Base-by-base conservation (phyloP, 2,329 filamentous ascomycete genomes). In the Epichloe gansuensis region DNA sequence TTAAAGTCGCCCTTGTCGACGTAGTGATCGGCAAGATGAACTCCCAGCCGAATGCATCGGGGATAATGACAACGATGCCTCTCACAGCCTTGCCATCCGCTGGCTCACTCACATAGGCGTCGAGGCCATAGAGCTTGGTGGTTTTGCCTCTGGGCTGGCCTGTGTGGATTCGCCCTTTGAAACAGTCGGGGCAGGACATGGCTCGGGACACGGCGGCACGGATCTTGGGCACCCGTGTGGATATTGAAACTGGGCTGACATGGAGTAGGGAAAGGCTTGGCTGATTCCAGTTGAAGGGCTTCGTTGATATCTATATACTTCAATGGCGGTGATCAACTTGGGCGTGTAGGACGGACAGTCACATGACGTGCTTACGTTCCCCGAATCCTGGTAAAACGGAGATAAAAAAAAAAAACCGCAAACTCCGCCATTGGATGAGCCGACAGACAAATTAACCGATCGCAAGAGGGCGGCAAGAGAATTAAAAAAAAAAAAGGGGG, bases 1-100 rank as follows among this genome's bases (percentile, higher is more conserved):
- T 63, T 65, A 58, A 71, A 78, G 13, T 66, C 64, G 4, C 71
- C 71, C 58, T 73, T 73, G 53, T 68, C 66, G n/a, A 76, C 76
- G 57, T 77, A 78, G 42, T 64, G 63, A 57, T 81, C 78, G 5
- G 75, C 76, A 36, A 81, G 61, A 71, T 63, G 55, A 80, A 74
- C 2, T 69, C 66, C 71, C 75, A 76, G 15, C 77, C 77, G 57
- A 80, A 80, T 0, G 72, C 72, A 58, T 81, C 78, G 0, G 77
- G 69, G 35, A 81, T 68, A 48, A 80, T 68, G 42, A 80, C 72
- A 9, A 81, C 63, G 53, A 77, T 71, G 11, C 68, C 76, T 39
- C 71, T 71, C n/a, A 66, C 42, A 0, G 52, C 7, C 9, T 43
- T 49, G 1, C 68, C 64, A n/a, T 59, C 51, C 0, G 61, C 31